phyloP scores from a whole-genome alignment of 345 rosid genomes.

The Sonneratia caseolaris region DNA sequence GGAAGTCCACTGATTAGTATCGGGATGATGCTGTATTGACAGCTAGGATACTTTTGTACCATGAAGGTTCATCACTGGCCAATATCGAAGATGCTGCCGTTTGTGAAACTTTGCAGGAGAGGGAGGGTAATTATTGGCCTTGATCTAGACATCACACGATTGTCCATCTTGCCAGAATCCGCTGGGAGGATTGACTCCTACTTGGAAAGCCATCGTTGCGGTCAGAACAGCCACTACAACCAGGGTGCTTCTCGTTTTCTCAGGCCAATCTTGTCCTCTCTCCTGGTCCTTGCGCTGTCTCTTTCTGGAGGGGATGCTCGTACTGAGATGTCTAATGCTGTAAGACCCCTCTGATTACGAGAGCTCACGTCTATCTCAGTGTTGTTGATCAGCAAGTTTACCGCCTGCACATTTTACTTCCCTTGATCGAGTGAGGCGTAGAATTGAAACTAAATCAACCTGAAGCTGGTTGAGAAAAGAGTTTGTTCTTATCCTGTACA shows the following conservation, averaged over 20 bases:
- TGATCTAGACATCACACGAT: too few species aligned
- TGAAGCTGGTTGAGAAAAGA: too few species aligned
- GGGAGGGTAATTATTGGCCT: too few species aligned
- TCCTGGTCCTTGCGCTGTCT: background rate
- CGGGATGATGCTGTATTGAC: background rate
- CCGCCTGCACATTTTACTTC: background rate
- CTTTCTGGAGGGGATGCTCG: background rate
- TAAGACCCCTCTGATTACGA: background rate
- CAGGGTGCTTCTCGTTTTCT: background rate
- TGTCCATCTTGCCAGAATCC: slow-evolving; percentile 1
- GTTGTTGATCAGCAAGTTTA: background rate
- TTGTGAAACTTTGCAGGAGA: background rate
- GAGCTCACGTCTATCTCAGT: background rate
- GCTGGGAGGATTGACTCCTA: slow-evolving; percentile 8
- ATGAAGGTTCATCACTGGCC: background rate
- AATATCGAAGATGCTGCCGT: background rate
- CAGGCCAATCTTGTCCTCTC: background rate
- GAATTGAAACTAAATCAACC: background rate
- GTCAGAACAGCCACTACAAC: slow-evolving; percentile 13
- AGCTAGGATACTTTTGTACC: background rate
- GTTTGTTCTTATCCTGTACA: too few species aligned
- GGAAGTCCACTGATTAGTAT: too few species aligned
- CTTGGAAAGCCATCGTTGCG: slow-evolving; percentile 13
- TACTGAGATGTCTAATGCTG: background rate
- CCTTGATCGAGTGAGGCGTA: background rate